These are phyloP conservation scores for Cyclotella baltica DNA, from an alignment of 108 stramenopile species.

Conservation along the genomic window DNA sequence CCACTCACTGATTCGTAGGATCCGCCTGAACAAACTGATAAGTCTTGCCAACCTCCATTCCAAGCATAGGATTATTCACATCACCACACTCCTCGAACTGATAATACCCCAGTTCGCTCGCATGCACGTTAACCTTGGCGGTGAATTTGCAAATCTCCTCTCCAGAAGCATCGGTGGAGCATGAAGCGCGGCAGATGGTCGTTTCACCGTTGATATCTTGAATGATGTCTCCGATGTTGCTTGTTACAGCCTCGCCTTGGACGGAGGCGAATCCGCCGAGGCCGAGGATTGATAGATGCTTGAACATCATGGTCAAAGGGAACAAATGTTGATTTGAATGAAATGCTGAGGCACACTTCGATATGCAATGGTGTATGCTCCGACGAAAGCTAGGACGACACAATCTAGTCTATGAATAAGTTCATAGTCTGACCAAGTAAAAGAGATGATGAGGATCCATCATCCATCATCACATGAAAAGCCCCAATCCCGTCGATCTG, in stretches of 20 bases:
- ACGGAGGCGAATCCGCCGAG: no score
- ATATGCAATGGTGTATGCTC: no score
- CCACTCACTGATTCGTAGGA: constrained; percentile 37
- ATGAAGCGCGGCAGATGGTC: constrained; percentile 27
- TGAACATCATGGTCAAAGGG: no score
- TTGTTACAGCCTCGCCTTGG: neutral
- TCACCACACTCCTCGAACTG: constrained; percentile 82
- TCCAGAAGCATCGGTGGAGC: constrained; percentile 20
- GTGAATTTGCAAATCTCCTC: constrained; percentile 54
- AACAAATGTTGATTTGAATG: no score
- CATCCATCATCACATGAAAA: no score
- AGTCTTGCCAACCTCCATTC: constrained; percentile 71
- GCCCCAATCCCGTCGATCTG: no score
- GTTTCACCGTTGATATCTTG: neutral
- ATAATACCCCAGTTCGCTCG: constrained; percentile 77
- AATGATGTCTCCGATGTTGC: neutral
- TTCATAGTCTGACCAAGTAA: no score
- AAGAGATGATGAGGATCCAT: no score
- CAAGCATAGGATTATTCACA: constrained; percentile 76
- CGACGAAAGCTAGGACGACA: no score
- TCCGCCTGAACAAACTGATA: constrained; percentile 79
- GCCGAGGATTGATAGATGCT: no score
- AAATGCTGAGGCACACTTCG: no score
- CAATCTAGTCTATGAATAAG: no score
- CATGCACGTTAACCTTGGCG: constrained; percentile 51